Evolutionary conservation across 805 yeast species (phyloP), one percentile per base, ranked within the genome.

Genomic region (Suhomyces vadensis): DNA sequence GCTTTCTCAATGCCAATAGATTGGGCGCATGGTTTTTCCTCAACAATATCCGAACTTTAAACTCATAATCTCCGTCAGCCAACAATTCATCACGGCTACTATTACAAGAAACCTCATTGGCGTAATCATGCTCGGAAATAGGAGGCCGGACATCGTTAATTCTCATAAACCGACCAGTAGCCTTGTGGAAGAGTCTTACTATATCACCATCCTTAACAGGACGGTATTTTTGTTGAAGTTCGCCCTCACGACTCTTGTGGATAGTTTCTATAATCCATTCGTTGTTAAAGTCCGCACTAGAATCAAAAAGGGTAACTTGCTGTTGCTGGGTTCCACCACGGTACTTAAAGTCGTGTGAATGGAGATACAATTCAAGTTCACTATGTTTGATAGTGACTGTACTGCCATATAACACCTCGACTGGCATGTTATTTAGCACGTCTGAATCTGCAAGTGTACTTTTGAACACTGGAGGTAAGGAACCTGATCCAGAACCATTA

Each of bases 111-210:
- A 90, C 95, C 63, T 90, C 96, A 51, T 77, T 78, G 58, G 90
- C 84, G 64, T 92, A 91, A 44, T 94, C 98, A 57, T 88, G 94
- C 58, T 88, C 96, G 7, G 92, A 79, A 21, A 90, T 79, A 7
- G 96, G 97, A 3, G 98, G 97, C 48, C 91, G 80, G 40, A 77
- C 55, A 48, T 87, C 86, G 50, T 75, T 81, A 17, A 89, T 85
- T 51, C 82, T 82, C 41, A 94, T 65, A 37, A 86, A 79, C 49
- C 81, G 80, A 11, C 83, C 78, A 0, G 97, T 85, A 1, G 55
- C 48, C 46, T 74, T 73, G 61, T 94, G 98, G 68, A 78, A 80
- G n/a, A 94, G 61, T 46, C 85, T 74, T 16, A 92, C 67, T 10
- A 71, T 59, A 44, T 76, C 81, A 14, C 84, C 83, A 51, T 81